Evolutionary conservation across 495 filamentous ascomycete genomes (phyloP), one percentile per base, ranked within the genome.

Genomic region (Saxophila tyrrhenica): DNA sequence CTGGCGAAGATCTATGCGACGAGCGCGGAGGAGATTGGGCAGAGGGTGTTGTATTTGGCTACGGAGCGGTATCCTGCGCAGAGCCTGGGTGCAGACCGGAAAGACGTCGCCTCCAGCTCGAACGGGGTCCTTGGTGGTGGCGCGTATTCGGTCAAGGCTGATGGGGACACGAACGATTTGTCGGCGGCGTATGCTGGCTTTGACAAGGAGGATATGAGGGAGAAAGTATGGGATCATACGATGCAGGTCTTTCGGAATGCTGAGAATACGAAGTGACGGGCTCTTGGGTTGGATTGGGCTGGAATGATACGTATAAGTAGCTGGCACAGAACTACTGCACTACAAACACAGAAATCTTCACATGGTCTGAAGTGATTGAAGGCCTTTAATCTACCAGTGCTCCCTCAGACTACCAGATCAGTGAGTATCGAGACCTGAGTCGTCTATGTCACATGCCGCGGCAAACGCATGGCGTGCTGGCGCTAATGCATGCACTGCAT

Each of bases 221-320:
- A 25, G 1, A 7, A 43, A 22, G 54, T 56, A 9, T 41, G 25
- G 46, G 39, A 56, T 19, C 54, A 56, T 51, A 56, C 54, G 38
- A n/a, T 13, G 9, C 15, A 25, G 22, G 54, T 56, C 2, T 56
- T 56, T 51, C 19, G 19, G 11, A 19, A 35, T 13, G 29, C 29
- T 35, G 29, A 35, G 13, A 7, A 5, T 13, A 13, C 13, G 7
- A 35, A 35, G 29, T 35, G 29, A 35, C 13, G 29, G n/a, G n/a
- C n/a, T n/a, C n/a, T n/a, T n/a, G n/a, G n/a, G n/a, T n/a, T n/a
- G n/a, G n/a, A n/a, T n/a, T n/a, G n/a, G n/a, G n/a, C n/a, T n/a
- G n/a, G n/a, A n/a, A n/a, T n/a, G n/a, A n/a, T n/a, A n/a, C n/a
- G n/a, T n/a, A n/a, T n/a, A n/a, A n/a, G n/a, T n/a, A n/a, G n/a